Percentiles rank a stretch among this genome's conserved stretches.
Evolutionary conservation across 352 stramenopile genomes (phyloP).

Genomic region (Globisporangium acanthophoron): DNA sequence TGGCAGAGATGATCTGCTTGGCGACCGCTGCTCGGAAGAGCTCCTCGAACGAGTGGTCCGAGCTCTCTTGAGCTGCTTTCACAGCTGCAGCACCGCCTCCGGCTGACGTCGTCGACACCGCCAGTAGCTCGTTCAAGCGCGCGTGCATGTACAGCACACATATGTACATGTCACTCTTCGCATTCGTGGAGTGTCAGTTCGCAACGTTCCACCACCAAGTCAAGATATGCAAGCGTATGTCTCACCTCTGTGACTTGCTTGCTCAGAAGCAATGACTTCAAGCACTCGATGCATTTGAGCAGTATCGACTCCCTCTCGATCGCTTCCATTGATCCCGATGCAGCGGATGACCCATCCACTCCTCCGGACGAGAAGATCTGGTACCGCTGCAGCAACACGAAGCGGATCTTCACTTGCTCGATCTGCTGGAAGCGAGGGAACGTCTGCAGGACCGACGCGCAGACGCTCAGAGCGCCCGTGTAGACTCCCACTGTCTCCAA

Average conservation of each 20-base stretch:
- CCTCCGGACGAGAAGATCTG: constrained; percentile 26
- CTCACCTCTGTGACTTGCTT: constrained; percentile 24
- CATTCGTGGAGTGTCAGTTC: not conserved
- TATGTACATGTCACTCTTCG: constrained; percentile 27
- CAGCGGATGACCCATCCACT: not conserved
- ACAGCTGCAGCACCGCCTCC: constrained; percentile 7
- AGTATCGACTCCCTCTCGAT: constrained; percentile 24
- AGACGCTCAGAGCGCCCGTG: constrained; percentile 36
- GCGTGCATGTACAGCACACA: constrained; percentile 61
- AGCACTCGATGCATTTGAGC: constrained; percentile 46
- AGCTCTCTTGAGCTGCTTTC: constrained; percentile 18
- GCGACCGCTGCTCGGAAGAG: constrained; percentile 22
- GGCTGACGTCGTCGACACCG: constrained; percentile 13
- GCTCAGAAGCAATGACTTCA: constrained; percentile 42
- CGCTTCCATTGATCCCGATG: constrained; percentile 2
- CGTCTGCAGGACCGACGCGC: constrained; percentile 39
- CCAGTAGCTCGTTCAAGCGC: constrained; percentile 52
- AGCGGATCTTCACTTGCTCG: constrained; percentile 36
- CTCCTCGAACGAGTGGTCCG: constrained; percentile 46
- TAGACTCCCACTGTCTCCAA: constrained; percentile 49
- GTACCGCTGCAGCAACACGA: constrained; percentile 53
- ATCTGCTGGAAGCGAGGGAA: constrained; percentile 44
- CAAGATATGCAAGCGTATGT: not conserved
- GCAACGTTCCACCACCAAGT: not conserved
- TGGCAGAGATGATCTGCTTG: constrained; percentile 1